Evolutionary conservation across 345 rosid genomes (phyloP), one percentile per base, ranked within the genome.

Genomic region (Geranium rotundifolium): DNA sequence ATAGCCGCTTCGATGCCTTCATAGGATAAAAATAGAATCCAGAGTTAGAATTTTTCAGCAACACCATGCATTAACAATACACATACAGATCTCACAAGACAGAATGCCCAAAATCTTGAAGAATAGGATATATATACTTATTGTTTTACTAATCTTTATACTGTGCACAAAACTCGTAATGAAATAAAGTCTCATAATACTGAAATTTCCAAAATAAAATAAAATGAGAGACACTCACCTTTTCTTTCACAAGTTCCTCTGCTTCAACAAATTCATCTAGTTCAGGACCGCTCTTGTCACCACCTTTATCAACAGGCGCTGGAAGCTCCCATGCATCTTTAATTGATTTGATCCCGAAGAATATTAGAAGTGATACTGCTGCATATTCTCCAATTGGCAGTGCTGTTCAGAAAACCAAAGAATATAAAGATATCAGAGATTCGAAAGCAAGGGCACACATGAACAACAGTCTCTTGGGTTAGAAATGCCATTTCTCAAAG

Each of bases 241-340:
- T 73, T 76, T 84, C 88, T 75, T 92, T 93, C 56, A 93, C 87
- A 67, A 93, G 99, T 67, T 87, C 97, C 72, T 93, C 95, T 58
- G 97, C 99, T 88, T 88, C 95, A 29, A 71, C 81, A 39, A 76
- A 87, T 71, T 93, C 99, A 68, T 78, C 97, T 18, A 88, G 96
- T 69, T 79, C 95, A 20, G 81, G 73, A 66, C 88, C 69, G 41
- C 64, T 74, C 68, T 78, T 72, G 23, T 76, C 82, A 65, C 90
- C 88, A 64, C 60, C 74, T 79, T 81, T 85, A 56, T 65, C 76
- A 19, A 60, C 80, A 9, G 67, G 75, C 17, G 87, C 72, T 19
- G 96, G 97, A 77, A 89, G 81, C 67, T 84, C 84, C 97, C 99
- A 93, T 50, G 99, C 95, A 72, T 90, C 97, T 80, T 93, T 93